These are phyloP conservation scores for Dittrichia graveolens DNA, from an alignment of 129 eudicot genomes.

Conservation along the genomic window DNA sequence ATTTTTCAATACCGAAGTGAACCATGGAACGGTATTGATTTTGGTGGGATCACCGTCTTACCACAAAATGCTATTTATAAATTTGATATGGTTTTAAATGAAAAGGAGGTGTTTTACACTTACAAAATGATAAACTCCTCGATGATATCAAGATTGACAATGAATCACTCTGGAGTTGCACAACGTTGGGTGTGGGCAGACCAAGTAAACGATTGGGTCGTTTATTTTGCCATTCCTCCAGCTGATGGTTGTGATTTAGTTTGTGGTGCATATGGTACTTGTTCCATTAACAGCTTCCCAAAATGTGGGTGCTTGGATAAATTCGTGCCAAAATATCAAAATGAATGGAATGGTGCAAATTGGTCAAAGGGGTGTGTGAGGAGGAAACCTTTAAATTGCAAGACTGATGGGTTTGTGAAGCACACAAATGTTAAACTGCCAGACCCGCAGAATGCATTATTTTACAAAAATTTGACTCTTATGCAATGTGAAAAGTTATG, in stretches of 20 bases:
- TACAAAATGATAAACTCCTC: slow-evolving; percentile 29
- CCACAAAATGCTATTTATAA: slow-evolving; percentile 32
- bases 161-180: slow-evolving; percentile 41
- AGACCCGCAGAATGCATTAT: slow-evolving; percentile 35
- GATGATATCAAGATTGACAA: slow-evolving; percentile 34
- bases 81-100: slow-evolving; percentile 25
- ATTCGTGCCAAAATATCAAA: slow-evolving; percentile 44
- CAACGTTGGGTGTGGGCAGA: slow-evolving; percentile 57
- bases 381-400: slow-evolving; percentile 40
- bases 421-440: slow-evolving; percentile 41
- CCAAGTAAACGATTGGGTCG: slow-evolving; percentile 39
- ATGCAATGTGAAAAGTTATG: slow-evolving; percentile 43
- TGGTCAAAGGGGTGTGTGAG: slow-evolving; percentile 63
- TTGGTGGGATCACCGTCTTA: slow-evolving; percentile 40
- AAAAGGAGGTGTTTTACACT: slow-evolving; percentile 38
- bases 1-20: slow-evolving; percentile 34
- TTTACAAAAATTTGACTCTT: slow-evolving; percentile 33
- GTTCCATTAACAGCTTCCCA: slow-evolving; percentile 37
- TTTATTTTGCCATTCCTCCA: slow-evolving; percentile 38
- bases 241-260: slow-evolving; percentile 46
- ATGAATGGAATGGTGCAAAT: slow-evolving; percentile 45
- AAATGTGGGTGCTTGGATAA: slow-evolving; percentile 51
- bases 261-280: slow-evolving; percentile 54
- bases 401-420: slow-evolving; percentile 44
- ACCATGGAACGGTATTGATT: slow-evolving; percentile 67